Evolutionary conservation across 176 grass and related monocot species (phyloP).

Genomic region (Dactylis glomerata): DNA sequence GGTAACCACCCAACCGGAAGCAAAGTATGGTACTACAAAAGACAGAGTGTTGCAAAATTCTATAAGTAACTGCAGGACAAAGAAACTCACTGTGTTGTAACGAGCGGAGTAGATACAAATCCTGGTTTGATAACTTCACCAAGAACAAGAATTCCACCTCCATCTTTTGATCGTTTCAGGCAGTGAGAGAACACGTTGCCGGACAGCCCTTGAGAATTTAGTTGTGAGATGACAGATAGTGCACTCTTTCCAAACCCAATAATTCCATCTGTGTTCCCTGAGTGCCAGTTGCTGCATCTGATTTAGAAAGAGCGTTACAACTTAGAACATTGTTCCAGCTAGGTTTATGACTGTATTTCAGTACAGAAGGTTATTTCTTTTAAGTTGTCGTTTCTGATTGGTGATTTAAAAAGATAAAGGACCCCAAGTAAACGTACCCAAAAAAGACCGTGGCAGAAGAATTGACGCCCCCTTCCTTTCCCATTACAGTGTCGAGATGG

Average conservation of each 20-base stretch:
- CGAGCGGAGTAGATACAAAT: conserved; percentile 79
- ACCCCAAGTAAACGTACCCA: conserved; percentile 50
- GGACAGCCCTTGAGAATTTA: conserved; percentile 52
- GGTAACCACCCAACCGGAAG: not conserved
- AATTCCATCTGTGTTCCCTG: conserved; percentile 78
- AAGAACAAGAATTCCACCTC: conserved; percentile 84
- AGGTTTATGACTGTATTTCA: not conserved
- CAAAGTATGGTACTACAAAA: not conserved
- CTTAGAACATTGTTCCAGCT: conserved; percentile 9
- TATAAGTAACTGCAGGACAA: conserved; percentile 1
- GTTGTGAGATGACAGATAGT: conserved; percentile 74
- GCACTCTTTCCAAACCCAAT: conserved; percentile 81
- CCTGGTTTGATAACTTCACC: conserved; percentile 76
- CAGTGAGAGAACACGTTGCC: conserved; percentile 87
- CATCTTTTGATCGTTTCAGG: conserved; percentile 73
- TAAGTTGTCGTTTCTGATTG: not conserved
- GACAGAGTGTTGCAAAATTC: conserved; percentile 1
- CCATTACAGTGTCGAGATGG: conserved; percentile 55
- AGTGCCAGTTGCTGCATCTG: conserved; percentile 84
- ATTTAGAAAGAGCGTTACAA: conserved; percentile 19
- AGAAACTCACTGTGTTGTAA: conserved; percentile 71
- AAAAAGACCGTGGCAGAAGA: conserved; percentile 78
- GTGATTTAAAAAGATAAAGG: not conserved
- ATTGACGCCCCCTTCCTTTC: conserved; percentile 53
- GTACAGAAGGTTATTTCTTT: not conserved